Evolutionary conservation across 1,284 basidiomycete species (phyloP).

Genomic region (Sanguinoderma infundibulare): DNA sequence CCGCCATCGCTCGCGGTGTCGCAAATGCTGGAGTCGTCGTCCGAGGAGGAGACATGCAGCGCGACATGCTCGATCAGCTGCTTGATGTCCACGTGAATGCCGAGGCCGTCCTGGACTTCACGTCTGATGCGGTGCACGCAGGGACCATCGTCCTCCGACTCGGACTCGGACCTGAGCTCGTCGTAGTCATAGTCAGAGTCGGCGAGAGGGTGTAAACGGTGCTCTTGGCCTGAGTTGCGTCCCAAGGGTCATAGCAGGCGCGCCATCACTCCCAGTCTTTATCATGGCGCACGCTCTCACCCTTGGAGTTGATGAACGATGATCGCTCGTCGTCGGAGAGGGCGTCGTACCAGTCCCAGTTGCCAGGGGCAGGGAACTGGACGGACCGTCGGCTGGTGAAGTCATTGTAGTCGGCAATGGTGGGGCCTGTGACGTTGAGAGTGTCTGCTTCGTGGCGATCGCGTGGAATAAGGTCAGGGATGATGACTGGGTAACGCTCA

Average conservation of each 20-base stretch:
- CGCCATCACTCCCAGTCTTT: conserved; percentile 59
- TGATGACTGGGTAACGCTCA: too few species aligned
- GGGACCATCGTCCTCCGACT: too few species aligned
- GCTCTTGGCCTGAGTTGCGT: conserved; percentile 32
- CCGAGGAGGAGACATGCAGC: conserved; percentile 12
- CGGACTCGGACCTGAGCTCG: too few species aligned
- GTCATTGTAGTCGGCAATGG: conserved; percentile 68
- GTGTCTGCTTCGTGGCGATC: too few species aligned
- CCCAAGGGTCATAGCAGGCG: conserved; percentile 50
- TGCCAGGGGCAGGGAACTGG: conserved; percentile 32
- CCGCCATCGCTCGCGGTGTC: conserved; percentile 14
- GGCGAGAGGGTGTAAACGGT: conserved; percentile 40
- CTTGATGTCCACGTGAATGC: conserved; percentile 28
- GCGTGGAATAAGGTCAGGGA: too few species aligned
- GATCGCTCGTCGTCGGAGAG: conserved; percentile 30
- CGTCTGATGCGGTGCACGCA: too few species aligned
- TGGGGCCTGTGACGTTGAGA: too few species aligned
- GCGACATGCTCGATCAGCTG: conserved; percentile 26
- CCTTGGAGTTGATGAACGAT: conserved; percentile 23
- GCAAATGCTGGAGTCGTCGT: too few species aligned
- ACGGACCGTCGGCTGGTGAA: conserved; percentile 49
- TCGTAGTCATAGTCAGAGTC: background rate
- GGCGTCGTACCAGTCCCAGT: conserved; percentile 45
- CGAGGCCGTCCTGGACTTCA: conserved; percentile 31
- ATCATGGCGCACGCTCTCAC: too few species aligned